phyloP scores from a whole-genome alignment of 2,329 filamentous ascomycete genomes.

The Corinectria fuckeliana region DNA sequence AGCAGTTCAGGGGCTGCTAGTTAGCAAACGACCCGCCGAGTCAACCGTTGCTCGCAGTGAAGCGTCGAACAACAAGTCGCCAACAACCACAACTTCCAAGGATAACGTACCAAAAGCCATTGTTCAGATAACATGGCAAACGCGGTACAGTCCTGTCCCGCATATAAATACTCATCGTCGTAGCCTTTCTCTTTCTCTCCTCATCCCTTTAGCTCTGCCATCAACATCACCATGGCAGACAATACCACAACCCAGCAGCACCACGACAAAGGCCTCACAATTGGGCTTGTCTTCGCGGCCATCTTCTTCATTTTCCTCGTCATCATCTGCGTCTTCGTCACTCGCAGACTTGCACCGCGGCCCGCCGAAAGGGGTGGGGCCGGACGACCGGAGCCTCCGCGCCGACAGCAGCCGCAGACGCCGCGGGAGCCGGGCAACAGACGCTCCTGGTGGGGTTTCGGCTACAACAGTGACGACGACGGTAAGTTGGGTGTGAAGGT shows the following conservation, averaged over 20 bases:
- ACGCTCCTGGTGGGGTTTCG: neutral
- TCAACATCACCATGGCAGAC: neutral
- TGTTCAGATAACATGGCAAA: too few species aligned
- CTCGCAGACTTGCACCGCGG: conserved; percentile 19
- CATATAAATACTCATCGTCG: neutral
- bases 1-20: neutral
- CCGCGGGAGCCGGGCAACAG: neutral
- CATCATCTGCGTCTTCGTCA: conserved; percentile 33
- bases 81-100: neutral
- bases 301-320: conserved; percentile 32
- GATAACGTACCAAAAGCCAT: neutral
- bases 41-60: neutral
- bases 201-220: neutral
- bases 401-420: neutral
- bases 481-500: neutral
- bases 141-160: neutral
- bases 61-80: neutral
- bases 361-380: conserved; percentile 22
- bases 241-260: neutral
- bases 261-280: too few species aligned
- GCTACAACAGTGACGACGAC: too few species aligned
- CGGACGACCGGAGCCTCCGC: conserved; percentile 7
- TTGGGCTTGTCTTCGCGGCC: too few species aligned
- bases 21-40: neutral
- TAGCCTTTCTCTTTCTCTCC: neutral